Evolutionary conservation across 2,329 filamentous ascomycete species (phyloP), one percentile per base, ranked within the genome.

Genomic region (Epichloe scottii): DNA sequence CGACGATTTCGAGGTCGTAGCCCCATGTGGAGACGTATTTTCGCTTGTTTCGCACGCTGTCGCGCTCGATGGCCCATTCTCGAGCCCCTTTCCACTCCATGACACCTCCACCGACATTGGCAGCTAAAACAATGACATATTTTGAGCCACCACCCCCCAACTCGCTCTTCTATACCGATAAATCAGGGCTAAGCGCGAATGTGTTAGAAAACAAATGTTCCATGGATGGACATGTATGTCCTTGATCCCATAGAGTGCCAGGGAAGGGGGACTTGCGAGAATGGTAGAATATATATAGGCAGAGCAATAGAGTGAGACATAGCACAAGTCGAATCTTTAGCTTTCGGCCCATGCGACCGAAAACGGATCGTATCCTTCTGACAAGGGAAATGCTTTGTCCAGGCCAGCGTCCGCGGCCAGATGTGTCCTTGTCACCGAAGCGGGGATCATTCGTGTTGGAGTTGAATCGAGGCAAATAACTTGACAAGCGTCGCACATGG

Each of bases 61-160:
- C 90, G 66, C 93, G 79, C 71, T 98, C 93, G 61, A 97, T 95
- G 1, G 93, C 93, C 93, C 93, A 98, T 71, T 98, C 93, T 54
- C 90, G 81, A 19, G 91, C 87, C 0, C 91, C 91, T 68, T 98
- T 98, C 91, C 89, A 96, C 63, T 96, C 91, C 89, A 97, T 97
- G 7, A 98, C 93, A 60, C 93, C 93, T 53, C 93, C 93, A 46
- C 93, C 93, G 56, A 95, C 79, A 63, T 98, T 98, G 51, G 93
- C 90, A 23, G 87, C 90, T 19, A 97, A 75, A 55, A 98, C 89
- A 50, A 98, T 85, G 57, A 98, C 93, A 63, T 86, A 90, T 62
- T 95, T 97, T 63, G 84, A 83, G 19, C 93, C 93, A 46, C 87
- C 87, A 48, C 91, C 3, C 94, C 74, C 68, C 77, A 77, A 37